These are phyloP conservation scores for Pharus latifolius DNA, from an alignment of 176 grass and related monocot genomes.

Conservation along the genomic window DNA sequence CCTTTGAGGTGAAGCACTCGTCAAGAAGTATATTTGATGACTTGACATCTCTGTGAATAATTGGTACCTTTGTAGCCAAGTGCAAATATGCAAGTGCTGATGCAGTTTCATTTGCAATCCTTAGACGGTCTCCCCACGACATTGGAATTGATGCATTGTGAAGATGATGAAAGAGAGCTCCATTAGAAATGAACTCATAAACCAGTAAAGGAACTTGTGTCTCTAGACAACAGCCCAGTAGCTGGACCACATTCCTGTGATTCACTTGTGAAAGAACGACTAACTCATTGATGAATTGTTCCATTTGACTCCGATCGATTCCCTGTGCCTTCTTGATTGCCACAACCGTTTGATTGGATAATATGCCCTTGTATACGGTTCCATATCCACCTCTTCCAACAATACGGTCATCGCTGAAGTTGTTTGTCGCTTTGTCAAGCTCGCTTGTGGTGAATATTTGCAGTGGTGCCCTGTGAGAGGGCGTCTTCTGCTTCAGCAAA, in stretches of 20 bases:
- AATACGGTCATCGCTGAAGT: conserved; percentile 27
- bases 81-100: conserved; percentile 45
- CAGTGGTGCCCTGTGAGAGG: conserved; percentile 19
- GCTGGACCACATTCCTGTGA: conserved; percentile 46
- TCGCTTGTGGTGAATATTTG: conserved; percentile 43
- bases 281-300: conserved; percentile 57
- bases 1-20: conserved; percentile 36
- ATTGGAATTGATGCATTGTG: conserved; percentile 15
- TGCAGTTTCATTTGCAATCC: conserved; percentile 54
- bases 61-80: conserved; percentile 19
- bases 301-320: conserved; percentile 42
- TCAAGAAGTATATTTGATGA: conserved; percentile 53
- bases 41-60: conserved; percentile 59
- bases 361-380: conserved; percentile 44
- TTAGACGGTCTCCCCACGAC: conserved; percentile 42
- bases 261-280: conserved; percentile 43
- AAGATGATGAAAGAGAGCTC: conserved; percentile 40
- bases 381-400: conserved; percentile 55
- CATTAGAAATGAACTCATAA: conserved; percentile 61
- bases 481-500: conserved; percentile 32
- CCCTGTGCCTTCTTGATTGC: conserved; percentile 51
- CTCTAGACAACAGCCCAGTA: conserved; percentile 64
- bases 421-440: conserved; percentile 41
- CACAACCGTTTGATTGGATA: conserved; percentile 21
- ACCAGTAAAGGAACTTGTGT: conserved; percentile 46